Evolutionary conservation across 306 rosid species (phyloP), one percentile per base, ranked within the genome.

Genomic region (Castanopsis chinensis): DNA sequence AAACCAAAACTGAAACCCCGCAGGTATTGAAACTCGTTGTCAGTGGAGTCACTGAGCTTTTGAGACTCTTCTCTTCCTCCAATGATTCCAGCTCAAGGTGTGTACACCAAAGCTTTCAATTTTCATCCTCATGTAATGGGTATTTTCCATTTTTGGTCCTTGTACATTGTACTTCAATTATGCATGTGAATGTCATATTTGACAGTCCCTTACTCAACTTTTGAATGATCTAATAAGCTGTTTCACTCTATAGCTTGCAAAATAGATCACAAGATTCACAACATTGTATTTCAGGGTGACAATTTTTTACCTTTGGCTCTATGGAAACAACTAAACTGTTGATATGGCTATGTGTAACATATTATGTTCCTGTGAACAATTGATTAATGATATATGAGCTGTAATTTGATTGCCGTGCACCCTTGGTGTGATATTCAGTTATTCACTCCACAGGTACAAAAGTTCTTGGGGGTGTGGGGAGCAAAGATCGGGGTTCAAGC

Each of bases 31-130:
- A 82, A 90, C 59, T 88, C 43, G 92, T 88, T 0, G 97, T 94
- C 5, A 87, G 83, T 57, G 97, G 91, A 53, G 88, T 85, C 23
- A 92, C 97, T 0, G 91, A 91, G 85, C 85, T 92, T 75, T 89
- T 92, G 57, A 77, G 98, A 77, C 53, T 88, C 82, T 68, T 94
- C 81, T 87, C 97, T 81, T 84, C 86, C 74, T 78, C 84, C 76
- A 33, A 51, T 60, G 72, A 75, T 41, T 41, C 11, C 45, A 41
- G 45, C 2, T 41, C 45, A 41, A 41, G 45, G 45, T 41, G 3
- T 41, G 45, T 41, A 41, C 45, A 41, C 12, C 45, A 41, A 8
- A 41, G 45, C 45, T 41, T 41, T 41, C 12, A 41, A 41, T 41
- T 41, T 41, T 41, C 45, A 41, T 41, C 45, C 12, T 8, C 1